Conservation (phyloP, 139 green algal genomes). For the Haematococcus sp. region DNA sequence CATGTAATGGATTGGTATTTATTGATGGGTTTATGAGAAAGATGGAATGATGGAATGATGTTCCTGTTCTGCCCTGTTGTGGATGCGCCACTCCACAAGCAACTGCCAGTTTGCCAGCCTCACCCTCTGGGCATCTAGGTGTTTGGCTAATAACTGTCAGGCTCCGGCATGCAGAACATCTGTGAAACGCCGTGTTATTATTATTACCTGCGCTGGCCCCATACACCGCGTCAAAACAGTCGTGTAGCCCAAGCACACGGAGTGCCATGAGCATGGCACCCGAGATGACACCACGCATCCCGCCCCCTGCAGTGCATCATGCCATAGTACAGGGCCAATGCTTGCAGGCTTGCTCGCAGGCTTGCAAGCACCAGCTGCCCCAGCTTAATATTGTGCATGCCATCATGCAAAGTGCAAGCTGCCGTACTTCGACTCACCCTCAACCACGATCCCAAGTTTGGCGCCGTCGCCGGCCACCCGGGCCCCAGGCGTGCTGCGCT, state of each 20-base stretch:
- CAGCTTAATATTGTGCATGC: no score
- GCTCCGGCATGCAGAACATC: no score
- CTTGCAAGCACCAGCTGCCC: no score
- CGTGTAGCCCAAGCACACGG: constrained; percentile 53
- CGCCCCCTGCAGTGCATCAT: constrained; percentile 52
- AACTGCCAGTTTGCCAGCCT: no score
- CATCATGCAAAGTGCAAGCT: not conserved
- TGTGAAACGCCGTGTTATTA: no score
- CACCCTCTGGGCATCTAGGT: no score
- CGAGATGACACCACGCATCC: constrained; percentile 75
- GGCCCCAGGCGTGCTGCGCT: constrained; percentile 40
- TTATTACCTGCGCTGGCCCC: constrained; percentile 42
- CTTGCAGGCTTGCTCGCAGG: no score
- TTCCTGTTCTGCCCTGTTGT: no score
- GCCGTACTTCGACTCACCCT: constrained; percentile 24
- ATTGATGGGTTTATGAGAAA: not conserved
- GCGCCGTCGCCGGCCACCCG: constrained; percentile 47
- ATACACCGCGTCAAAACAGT: constrained; percentile 86
- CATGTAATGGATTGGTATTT: not conserved
- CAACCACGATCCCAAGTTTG: constrained; percentile 83
- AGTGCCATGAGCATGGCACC: constrained; percentile 72
- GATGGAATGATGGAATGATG: no score
- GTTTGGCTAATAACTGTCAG: no score
- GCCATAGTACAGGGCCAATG: no score
- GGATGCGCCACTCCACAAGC: no score